A percentile compares a stretch with the other conserved stretches of the same genome.
phyloP scores from a whole-genome alignment of 495 filamentous ascomycete genomes.

The Evernia prunastri region DNA sequence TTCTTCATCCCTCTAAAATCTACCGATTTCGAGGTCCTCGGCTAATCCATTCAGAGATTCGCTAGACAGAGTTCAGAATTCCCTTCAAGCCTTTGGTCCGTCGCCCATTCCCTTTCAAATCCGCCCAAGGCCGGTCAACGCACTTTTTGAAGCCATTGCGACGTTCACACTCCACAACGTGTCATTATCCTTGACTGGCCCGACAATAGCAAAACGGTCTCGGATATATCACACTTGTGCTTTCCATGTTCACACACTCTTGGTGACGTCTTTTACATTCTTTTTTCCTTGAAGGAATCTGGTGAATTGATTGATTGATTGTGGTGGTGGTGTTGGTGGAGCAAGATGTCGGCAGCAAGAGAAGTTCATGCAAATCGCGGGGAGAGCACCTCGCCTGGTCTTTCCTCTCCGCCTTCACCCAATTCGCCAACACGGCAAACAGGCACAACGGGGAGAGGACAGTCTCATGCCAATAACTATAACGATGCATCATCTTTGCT shows the following conservation, averaged over 20 bases:
- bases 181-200: not conserved
- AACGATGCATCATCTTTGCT: slow-evolving; percentile 12
- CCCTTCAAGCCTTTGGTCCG: slow-evolving; percentile 1
- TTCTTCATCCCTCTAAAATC: slow-evolving; percentile 2
- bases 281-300: not conserved
- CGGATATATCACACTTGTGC: not conserved
- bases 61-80: slow-evolving; percentile 12
- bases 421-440: slow-evolving; percentile 24
- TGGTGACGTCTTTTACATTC: not conserved
- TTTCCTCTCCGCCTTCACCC: slow-evolving; percentile 29
- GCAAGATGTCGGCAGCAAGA: slow-evolving; percentile 20
- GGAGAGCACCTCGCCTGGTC: slow-evolving; percentile 28
- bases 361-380: slow-evolving; percentile 14
- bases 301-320: not conserved
- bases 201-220: not conserved
- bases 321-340: slow-evolving; percentile 10
- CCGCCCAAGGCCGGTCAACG: slow-evolving; percentile 1
- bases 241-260: not conserved
- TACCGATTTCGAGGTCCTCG: slow-evolving; percentile 13
- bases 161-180: slow-evolving; percentile 11
- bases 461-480: slow-evolving; percentile 10
- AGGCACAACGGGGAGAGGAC: slow-evolving; percentile 11
- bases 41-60: slow-evolving; percentile 13
- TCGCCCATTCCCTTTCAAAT: not conserved
- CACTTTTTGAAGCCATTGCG: slow-evolving; percentile 21